phyloP scores from a whole-genome alignment of 2,329 filamentous ascomycete genomes.

The Tolypocladium pustulatum region DNA sequence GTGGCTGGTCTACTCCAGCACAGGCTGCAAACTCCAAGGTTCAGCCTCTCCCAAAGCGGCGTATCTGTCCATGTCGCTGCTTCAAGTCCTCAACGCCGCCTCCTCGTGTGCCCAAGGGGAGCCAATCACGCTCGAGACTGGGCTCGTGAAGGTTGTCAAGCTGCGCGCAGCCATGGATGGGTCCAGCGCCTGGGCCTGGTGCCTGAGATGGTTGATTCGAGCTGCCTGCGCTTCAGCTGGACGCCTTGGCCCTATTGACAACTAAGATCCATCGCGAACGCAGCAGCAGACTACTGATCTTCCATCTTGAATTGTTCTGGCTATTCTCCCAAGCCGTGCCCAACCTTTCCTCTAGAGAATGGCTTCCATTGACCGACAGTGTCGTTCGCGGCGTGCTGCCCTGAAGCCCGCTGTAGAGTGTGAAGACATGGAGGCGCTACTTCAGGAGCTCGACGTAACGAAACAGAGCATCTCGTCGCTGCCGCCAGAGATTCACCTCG shows the following conservation, averaged over 20 bases:
- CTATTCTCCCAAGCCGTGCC: background rate
- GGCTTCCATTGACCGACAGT: background rate
- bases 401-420: background rate
- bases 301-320: background rate
- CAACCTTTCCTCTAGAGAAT: background rate
- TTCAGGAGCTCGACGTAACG: background rate
- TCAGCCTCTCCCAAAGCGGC: background rate
- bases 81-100: background rate
- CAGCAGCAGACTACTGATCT: background rate
- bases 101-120: background rate
- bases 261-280: background rate
- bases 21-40: background rate
- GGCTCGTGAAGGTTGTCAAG: background rate
- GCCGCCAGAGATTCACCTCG: conserved; percentile 57
- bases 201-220: conserved; percentile 1
- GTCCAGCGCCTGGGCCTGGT: background rate
- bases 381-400: background rate
- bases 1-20: background rate
- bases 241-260: background rate
- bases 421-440: no score
- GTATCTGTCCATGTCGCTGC: background rate
- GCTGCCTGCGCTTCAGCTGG: background rate
- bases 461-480: conserved; percentile 20
- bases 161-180: background rate
- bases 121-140: background rate